Evolutionary conservation across 768 basidiomycete genomes (phyloP), one percentile per base, ranked within the genome.

Genomic region (Paxillus ammoniavirescens): DNA sequence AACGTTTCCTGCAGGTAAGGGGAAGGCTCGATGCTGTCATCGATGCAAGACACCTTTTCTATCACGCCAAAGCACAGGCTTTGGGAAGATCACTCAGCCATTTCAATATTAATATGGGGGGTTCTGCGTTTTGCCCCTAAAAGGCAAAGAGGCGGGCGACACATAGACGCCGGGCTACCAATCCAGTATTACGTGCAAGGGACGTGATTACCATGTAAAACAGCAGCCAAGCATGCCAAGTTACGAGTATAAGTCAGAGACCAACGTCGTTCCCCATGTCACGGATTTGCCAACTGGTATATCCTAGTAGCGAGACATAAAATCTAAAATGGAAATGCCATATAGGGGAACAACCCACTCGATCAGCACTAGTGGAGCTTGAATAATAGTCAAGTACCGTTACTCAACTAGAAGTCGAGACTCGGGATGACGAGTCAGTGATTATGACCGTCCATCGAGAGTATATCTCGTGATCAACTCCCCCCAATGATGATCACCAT

Each of bases 21-120:
- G 62, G 62, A 64, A 59, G 58, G 52, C 58, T 56, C 61, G 67
- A 68, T 70, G 55, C 47, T 63, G 65, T 33, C 63, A 64, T 58
- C 17, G 45, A 47, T 43, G 48, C 43, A 50, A 30, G 38, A 43
- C 15, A 58, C 57, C 55, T 69, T 70, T 68, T 72, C 61, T 70
- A 71, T 61, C 63, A 54, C 47, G 35, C 35, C 54, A 48, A 56
- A 52, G 52, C 59, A 62, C 60, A 54, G 47, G 49, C 49, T 38
- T 43, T 42, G 49, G 49, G 55, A 51, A 55, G 56, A 66, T 69
- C 66, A 61, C 57, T 69, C 66, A 70, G 43, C 42, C 57, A 71
- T 70, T 71, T 69, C 49, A 69, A 68, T 65, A 67, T 61, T 48
- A 23, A 15, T 47, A 58, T 57, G 42, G 23, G 35, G 57, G 23